Evolutionary conservation across 495 filamentous ascomycete species (phyloP).

Genomic region (Penicillium riverlandense): DNA sequence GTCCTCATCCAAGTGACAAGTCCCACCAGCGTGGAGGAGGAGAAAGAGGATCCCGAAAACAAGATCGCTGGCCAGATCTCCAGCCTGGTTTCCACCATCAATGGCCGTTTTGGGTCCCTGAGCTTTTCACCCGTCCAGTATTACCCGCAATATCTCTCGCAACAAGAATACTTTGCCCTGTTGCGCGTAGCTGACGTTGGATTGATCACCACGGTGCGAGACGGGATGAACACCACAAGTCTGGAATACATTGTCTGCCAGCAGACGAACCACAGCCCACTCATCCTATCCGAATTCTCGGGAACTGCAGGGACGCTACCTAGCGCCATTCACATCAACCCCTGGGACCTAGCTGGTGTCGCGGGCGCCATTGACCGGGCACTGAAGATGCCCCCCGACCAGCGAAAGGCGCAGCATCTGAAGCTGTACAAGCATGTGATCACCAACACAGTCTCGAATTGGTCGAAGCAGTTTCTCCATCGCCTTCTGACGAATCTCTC

Average conservation of each 20-base stretch:
- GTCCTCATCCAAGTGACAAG: slow-evolving; percentile 92
- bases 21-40: slow-evolving; percentile 68
- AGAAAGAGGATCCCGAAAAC: slow-evolving; percentile 57
- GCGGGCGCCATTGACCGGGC: slow-evolving; percentile 74
- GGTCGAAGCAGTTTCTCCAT: slow-evolving; percentile 70
- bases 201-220: slow-evolving; percentile 83
- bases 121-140: slow-evolving; percentile 85
- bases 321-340: slow-evolving; percentile 88
- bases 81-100: slow-evolving; percentile 82
- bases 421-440: slow-evolving; percentile 76
- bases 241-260: slow-evolving; percentile 91
- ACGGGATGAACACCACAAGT: slow-evolving; percentile 96
- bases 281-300: slow-evolving; percentile 93
- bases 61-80: slow-evolving; percentile 79
- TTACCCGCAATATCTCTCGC: slow-evolving; percentile 81
- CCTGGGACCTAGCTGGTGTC: slow-evolving; percentile 79
- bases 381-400: slow-evolving; percentile 59
- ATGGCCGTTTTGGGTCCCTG: slow-evolving; percentile 78
- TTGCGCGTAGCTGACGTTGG: slow-evolving; percentile 81
- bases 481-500: slow-evolving; percentile 70
- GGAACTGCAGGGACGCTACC: slow-evolving; percentile 81
- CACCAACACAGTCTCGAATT: slow-evolving; percentile 72
- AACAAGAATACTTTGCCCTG: slow-evolving; percentile 85
- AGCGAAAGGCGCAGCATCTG: slow-evolving; percentile 43
- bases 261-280: slow-evolving; percentile 69